Conservation (phyloP, 169 alveolate genomes). For the Babesia bovis region DNA sequence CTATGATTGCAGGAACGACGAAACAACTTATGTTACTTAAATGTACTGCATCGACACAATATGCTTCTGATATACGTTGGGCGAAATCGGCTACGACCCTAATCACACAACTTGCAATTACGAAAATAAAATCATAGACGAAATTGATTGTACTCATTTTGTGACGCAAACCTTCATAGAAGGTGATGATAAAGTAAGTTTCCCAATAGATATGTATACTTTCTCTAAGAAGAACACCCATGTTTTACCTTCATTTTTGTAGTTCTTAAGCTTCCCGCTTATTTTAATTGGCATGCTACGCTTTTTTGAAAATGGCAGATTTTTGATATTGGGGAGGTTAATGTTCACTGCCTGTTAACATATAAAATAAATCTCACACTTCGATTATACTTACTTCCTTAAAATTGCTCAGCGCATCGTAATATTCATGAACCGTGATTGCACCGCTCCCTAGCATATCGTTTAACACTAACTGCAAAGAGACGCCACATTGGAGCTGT, state of each 20-base stretch:
- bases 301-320: constrained; percentile 30
- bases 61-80: too few relatives aligned
- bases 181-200: constrained; percentile 4
- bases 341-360: constrained; percentile 27
- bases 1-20: too few relatives aligned
- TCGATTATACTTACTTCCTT: constrained; percentile 4
- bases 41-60: too few relatives aligned
- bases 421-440: constrained; percentile 22
- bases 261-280: constrained; percentile 30
- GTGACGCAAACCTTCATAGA: constrained; percentile 38
- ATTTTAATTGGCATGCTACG: constrained; percentile 25
- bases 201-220: constrained; percentile 30
- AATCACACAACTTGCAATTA: too few relatives aligned
- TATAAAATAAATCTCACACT: neutral
- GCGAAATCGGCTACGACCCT: too few relatives aligned
- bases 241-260: constrained; percentile 21
- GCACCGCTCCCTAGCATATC: constrained; percentile 8
- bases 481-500: constrained; percentile 36
- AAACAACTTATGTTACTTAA: too few relatives aligned
- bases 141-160: too few relatives aligned
- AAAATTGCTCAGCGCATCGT: constrained; percentile 18
- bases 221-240: constrained; percentile 24
- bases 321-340: constrained; percentile 1
- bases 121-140: too few relatives aligned
- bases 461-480: constrained; percentile 36